Conservation (phyloP, 768 basidiomycete species). For the Rhodocollybia butyracea region DNA sequence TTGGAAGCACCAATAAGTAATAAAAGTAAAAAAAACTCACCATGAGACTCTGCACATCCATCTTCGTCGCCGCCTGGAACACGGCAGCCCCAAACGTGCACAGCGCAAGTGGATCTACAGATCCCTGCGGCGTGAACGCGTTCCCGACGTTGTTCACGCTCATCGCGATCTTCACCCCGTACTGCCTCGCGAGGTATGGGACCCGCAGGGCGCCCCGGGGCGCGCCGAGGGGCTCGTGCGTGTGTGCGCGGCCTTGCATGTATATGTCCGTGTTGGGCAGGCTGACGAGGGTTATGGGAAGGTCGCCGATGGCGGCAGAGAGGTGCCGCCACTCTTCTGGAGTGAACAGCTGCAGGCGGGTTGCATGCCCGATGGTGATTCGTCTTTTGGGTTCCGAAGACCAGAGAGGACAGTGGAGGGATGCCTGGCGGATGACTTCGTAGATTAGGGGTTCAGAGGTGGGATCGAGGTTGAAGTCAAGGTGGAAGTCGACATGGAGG, state of each 20-base stretch:
- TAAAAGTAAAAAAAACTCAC: constrained; percentile 30
- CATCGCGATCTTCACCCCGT: constrained; percentile 49
- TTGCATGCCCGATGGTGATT: constrained; percentile 61
- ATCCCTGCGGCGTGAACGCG: constrained; percentile 68
- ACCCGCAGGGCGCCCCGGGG: constrained; percentile 56
- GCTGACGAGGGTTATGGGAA: constrained; percentile 53
- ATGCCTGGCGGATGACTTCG: constrained; percentile 45
- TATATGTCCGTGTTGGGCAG: constrained; percentile 66
- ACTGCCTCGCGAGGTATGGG: constrained; percentile 40
- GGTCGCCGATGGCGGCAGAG: constrained; percentile 33
- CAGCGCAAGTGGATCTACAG: constrained; percentile 56
- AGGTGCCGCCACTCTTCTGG: constrained; percentile 42
- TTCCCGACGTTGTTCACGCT: constrained; percentile 66
- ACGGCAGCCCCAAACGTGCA: constrained; percentile 56
- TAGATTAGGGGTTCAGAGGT: constrained; percentile 50
- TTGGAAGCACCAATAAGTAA: no score
- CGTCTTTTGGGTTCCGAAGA: constrained; percentile 20
- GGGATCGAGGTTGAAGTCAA: constrained; percentile 63
- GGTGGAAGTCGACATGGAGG: constrained; percentile 59
- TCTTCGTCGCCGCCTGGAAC: constrained; percentile 53
- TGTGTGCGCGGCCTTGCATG: constrained; percentile 53
- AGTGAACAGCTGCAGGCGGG: constrained; percentile 52
- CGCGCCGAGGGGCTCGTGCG: constrained; percentile 33
- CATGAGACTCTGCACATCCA: constrained; percentile 42
- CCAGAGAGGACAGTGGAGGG: constrained; percentile 19